Conservation (phyloP, 2,329 filamentous ascomycete genomes). For the Clonostachys rosea region DNA sequence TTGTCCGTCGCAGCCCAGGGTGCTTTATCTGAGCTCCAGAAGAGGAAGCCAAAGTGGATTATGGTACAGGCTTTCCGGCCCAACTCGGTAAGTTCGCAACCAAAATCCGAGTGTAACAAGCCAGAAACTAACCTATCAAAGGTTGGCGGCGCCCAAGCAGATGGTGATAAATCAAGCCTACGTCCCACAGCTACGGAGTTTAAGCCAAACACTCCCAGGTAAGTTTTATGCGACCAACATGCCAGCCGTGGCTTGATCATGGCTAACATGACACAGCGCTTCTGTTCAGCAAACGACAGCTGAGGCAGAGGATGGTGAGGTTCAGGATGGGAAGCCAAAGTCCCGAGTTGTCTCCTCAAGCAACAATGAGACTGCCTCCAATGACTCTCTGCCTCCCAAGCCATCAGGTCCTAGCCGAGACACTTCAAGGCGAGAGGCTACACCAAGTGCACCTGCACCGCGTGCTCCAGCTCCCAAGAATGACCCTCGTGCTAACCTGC, state of each 20-base stretch:
- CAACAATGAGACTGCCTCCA: neutral
- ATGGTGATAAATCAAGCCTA: conserved; percentile 31
- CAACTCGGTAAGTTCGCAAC: conserved; percentile 45
- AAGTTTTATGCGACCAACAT: conserved; percentile 5
- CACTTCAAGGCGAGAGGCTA: conserved; percentile 12
- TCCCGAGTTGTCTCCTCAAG: neutral
- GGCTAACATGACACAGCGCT: conserved; percentile 2
- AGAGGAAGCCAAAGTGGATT: conserved; percentile 63
- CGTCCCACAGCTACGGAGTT: conserved; percentile 61
- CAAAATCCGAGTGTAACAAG: neutral
- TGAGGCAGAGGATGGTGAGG: conserved; percentile 70
- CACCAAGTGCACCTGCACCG: conserved; percentile 4
- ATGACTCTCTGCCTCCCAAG: conserved; percentile 25
- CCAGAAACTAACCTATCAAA: conserved; percentile 12
- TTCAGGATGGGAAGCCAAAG: conserved; percentile 49
- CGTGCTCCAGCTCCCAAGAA: conserved; percentile 9
- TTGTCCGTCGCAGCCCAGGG: conserved; percentile 70
- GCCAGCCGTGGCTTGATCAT: neutral
- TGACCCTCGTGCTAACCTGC: conserved; percentile 26
- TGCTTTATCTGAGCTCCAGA: conserved; percentile 65
- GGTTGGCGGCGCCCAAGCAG: conserved; percentile 18
- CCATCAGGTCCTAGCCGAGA: conserved; percentile 18
- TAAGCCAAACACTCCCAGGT: conserved; percentile 45
- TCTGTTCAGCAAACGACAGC: conserved; percentile 8
- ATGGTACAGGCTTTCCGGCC: conserved; percentile 69